Evolutionary conservation across 208 protist species (phyloP), one percentile per base, ranked within the genome.

Genomic region (Leishmania lainsoni): DNA sequence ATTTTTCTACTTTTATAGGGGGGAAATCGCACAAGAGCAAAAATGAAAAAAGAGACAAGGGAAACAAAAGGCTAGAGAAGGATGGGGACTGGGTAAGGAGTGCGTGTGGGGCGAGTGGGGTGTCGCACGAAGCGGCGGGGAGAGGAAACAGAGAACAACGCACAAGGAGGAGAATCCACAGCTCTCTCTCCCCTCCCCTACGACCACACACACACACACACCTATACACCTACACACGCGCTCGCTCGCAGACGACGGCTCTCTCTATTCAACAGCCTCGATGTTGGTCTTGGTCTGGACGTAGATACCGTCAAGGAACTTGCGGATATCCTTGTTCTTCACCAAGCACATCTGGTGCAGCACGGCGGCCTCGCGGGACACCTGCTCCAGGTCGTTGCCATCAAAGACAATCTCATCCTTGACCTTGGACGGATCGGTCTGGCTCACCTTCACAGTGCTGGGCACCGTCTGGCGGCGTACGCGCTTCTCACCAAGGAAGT

Each of bases 231-330:
- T 32, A 35, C 35, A 45, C 29, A 12, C 63, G 29, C 63, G 35
- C 29, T 42, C 63, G 45, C 6, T 42, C 10, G 63, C 16, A 63
- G 20, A 63, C 35, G 35, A 39, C 35, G 35, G 35, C 65, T 39
- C 45, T 35, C 12, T 75, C 86, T 90, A 92, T 76, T 95, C 91
- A 3, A 89, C 89, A 42, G 80, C 91, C 73, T 93, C 86, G 69
- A 99, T 87, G 90, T 94, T 93, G 74, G 95, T 95, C 91, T 98
- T 99, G 72, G 98, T 97, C 88, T 95, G 96, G 48, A 99, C 98
- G 90, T 99, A 99, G 89, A 99, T 98, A 97, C 99, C 99, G 92
- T 99, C 99, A 17, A 99, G 90, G 98, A 99, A 99, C 98, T 99
- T 99, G 94, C 99, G 98, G 92, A 99, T 99, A 99, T 99, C 99